Evolutionary conservation across 192 early-diverging fungal species (phyloP), one percentile per base, ranked within the genome.

Genomic region (Coemansia asiatica): DNA sequence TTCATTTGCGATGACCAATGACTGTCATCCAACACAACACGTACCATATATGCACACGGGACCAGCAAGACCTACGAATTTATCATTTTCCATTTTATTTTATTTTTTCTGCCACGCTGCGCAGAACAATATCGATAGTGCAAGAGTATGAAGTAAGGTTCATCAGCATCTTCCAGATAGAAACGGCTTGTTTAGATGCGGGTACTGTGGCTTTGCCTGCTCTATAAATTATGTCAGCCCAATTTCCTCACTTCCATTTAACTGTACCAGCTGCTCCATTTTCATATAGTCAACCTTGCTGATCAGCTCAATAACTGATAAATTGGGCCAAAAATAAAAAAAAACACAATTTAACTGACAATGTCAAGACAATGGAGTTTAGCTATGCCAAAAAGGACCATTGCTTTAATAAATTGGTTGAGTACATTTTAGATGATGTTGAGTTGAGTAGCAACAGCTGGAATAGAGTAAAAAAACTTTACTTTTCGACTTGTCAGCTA

Each of bases 271-370:
- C n/a, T 12, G 4, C 51, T 26, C 21, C 4, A 53, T 10, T 25
- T n/a, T 53, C 21, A 10, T 25, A 25, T 53, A 53, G n/a, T 21
- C 21, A 25, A 53, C 25, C 25, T 26, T n/a, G 21, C 51, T 26
- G 22, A 53, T 25, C 51, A 53, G 22, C 51, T n/a, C n/a, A n/a
- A n/a, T n/a, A n/a, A n/a, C n/a, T 50, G 48, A 36, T 36, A 36
- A 36, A 36, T n/a, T n/a, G n/a, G n/a, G n/a, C n/a, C n/a, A n/a
- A n/a, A n/a, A n/a, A n/a, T n/a, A n/a, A n/a, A n/a, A n/a, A n/a
- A n/a, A n/a, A n/a, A n/a, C n/a, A n/a, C n/a, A n/a, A n/a, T n/a
- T n/a, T n/a, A n/a, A n/a, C n/a, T n/a, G n/a, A n/a, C n/a, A n/a
- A n/a, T n/a, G n/a, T n/a, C n/a, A n/a, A n/a, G n/a, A n/a, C n/a